Evolutionary conservation across 2,329 filamentous ascomycete species (phyloP).

Genomic region (Sporothrix sp.): DNA sequence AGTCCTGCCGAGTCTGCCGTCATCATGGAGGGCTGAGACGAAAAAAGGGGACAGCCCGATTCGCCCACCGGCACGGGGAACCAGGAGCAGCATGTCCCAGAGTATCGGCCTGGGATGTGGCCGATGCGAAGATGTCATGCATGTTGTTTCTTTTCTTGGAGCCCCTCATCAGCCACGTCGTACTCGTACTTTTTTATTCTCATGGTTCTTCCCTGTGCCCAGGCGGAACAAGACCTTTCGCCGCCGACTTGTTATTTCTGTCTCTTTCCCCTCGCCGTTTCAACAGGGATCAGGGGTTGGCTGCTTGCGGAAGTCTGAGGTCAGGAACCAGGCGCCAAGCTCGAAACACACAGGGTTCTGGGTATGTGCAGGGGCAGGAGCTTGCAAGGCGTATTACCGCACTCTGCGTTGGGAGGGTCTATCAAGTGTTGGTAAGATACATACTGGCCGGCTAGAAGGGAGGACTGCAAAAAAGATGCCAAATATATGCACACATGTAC

Average conservation of each 20-base stretch:
- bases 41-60: slow-evolving; percentile 4
- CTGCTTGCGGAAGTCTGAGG: slow-evolving; percentile 10
- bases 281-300: slow-evolving; percentile 13
- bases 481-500: no score
- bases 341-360: slow-evolving; percentile 11
- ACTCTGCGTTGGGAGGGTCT: no score
- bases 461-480: no score
- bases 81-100: background rate
- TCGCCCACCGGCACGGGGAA: background rate
- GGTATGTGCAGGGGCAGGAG: background rate
- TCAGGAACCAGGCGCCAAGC: slow-evolving; percentile 10
- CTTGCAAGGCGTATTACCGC: background rate
- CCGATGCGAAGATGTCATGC: background rate
- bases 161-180: background rate
- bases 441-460: no score
- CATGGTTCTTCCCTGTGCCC: background rate
- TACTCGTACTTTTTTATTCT: background rate
- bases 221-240: background rate
- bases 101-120: background rate
- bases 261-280: background rate
- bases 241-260: background rate
- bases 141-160: background rate
- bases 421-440: no score
- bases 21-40: background rate
- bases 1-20: no score